A percentile compares a stretch with the other conserved stretches of the same genome.
phyloP scores from a whole-genome alignment of 1,284 basidiomycete genomes.

The Sporisorium reilianum region DNA sequence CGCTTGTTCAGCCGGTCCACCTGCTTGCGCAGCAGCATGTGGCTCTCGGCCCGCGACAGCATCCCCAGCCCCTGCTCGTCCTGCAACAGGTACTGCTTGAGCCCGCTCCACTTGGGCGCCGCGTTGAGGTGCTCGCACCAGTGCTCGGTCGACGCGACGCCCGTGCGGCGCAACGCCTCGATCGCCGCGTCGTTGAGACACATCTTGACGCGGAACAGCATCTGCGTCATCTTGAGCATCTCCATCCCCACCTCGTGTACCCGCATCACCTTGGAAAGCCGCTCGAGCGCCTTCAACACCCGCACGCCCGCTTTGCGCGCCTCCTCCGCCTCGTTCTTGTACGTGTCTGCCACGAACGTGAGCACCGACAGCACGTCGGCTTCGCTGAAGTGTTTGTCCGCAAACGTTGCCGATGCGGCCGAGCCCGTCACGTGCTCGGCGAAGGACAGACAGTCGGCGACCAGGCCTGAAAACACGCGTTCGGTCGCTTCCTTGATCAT shows the following conservation, averaged over 20 bases:
- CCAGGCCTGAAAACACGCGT: conserved; percentile 13
- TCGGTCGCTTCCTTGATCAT: conserved; percentile 17
- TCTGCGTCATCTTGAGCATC: conserved; percentile 18
- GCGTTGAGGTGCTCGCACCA: conserved; percentile 23
- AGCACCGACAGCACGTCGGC: conserved; percentile 30
- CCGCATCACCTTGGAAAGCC: conserved; percentile 13
- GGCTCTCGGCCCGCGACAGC: conserved; percentile 5
- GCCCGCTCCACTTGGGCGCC: not conserved
- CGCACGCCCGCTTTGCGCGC: too few species aligned
- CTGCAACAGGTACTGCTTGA: conserved; percentile 6
- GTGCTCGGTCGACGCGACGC: not conserved
- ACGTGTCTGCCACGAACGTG: conserved; percentile 13
- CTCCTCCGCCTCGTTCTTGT: conserved; percentile 16
- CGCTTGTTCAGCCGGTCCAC: conserved; percentile 16
- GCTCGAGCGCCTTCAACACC: conserved; percentile 11
- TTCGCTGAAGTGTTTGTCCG: conserved; percentile 29
- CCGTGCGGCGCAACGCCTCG: not conserved
- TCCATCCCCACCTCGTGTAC: conserved; percentile 5
- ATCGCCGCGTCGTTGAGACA: conserved; percentile 21
- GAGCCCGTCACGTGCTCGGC: conserved; percentile 35
- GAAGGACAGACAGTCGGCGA: conserved; percentile 36
- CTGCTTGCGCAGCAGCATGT: conserved; percentile 12
- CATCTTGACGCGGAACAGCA: conserved; percentile 15
- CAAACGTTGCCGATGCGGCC: too few species aligned
- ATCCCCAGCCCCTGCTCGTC: not conserved